Evolutionary conservation across 1,284 basidiomycete genomes (phyloP), one percentile per base, ranked within the genome.

Genomic region (Pascua sp.): DNA sequence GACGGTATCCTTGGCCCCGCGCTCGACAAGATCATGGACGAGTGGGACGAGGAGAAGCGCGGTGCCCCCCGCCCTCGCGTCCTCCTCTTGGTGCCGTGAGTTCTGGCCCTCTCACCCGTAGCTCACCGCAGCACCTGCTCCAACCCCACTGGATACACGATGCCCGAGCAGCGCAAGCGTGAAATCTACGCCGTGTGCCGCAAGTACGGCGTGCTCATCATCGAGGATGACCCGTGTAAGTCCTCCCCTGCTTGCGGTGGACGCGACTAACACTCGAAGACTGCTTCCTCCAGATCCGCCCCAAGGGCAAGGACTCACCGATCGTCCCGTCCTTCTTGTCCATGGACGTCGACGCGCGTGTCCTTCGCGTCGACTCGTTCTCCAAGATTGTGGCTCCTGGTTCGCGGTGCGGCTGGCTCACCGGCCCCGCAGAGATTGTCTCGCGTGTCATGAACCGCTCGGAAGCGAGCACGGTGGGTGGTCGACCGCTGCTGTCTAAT

Each of bases 341-440:
- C 44, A 84, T 87, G 62, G 89, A 91, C 70, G 84, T 84, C 59
- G 84, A 91, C 72, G 89, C 88, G 2, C 83, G 89, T 17, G 89
- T 91, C 38, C 82, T 91, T 50, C 85, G 88, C 4, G 75, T 90
- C 36, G 88, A 90, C 69, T 85, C 85, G 0, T 90, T 90, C 72
- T 89, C 87, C 40, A 91, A 90, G 86, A 87, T 84, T 11, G 82
- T 90, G 53, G 87, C 86, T 0, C 88, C 88, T 2, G 89, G 88
- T 2, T 81, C 81, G 56, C 83, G 88, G 5, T 73, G 88, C 15
- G 88, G 89, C 2, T 91, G 84, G 83, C 85, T 86, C 66, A 89
- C 87, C 0, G 72, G 68, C 10, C 73, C 68, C 32, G 63, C 54
- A 40, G 47, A 49, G 15, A 44, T 76, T 11, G 64, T 73, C 16